A percentile compares a stretch with the other conserved stretches of the same genome.
These are phyloP conservation scores for Arthrobotrys entomopaga DNA, from an alignment of 2,329 filamentous ascomycete genomes.

Conservation along the genomic window DNA sequence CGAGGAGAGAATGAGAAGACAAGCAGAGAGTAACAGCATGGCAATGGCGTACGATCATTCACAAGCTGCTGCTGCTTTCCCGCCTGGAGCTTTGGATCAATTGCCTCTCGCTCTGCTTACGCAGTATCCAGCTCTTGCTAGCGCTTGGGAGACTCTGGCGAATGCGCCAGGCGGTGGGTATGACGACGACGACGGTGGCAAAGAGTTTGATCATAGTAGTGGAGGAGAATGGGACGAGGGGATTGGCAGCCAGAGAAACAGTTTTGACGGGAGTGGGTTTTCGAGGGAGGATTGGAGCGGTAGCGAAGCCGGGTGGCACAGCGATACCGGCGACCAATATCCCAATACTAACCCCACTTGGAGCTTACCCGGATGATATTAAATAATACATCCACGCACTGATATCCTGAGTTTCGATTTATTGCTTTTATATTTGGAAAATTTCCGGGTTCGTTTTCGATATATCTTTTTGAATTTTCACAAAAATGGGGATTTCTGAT, in stretches of 20 bases:
- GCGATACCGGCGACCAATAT: conserved; percentile 41
- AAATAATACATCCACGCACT: background rate
- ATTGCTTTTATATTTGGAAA: background rate
- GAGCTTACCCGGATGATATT: conserved; percentile 36
- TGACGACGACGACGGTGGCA: conserved; percentile 75
- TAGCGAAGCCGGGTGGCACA: conserved; percentile 53
- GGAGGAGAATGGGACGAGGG: conserved; percentile 58
- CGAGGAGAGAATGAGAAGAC: conserved; percentile 70
- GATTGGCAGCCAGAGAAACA: conserved; percentile 58
- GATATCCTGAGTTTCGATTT: no score
- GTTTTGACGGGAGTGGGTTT: conserved; percentile 56
- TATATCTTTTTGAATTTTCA: conserved; percentile 8
- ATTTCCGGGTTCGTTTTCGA: background rate
- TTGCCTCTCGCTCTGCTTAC: conserved; percentile 88
- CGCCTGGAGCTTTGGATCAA: conserved; percentile 69
- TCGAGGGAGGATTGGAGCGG: conserved; percentile 57
- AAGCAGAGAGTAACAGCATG: conserved; percentile 69
- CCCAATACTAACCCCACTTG: conserved; percentile 27
- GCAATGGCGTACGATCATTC: conserved; percentile 69
- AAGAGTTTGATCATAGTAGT: conserved; percentile 60
- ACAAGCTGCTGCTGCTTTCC: conserved; percentile 62
- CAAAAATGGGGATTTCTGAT: background rate
- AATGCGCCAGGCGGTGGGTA: conserved; percentile 73
- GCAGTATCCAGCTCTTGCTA: conserved; percentile 92
- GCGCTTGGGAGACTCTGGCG: conserved; percentile 81